phyloP scores from a whole-genome alignment of 352 stramenopile genomes.

The Globisporangium uncinulatum region DNA sequence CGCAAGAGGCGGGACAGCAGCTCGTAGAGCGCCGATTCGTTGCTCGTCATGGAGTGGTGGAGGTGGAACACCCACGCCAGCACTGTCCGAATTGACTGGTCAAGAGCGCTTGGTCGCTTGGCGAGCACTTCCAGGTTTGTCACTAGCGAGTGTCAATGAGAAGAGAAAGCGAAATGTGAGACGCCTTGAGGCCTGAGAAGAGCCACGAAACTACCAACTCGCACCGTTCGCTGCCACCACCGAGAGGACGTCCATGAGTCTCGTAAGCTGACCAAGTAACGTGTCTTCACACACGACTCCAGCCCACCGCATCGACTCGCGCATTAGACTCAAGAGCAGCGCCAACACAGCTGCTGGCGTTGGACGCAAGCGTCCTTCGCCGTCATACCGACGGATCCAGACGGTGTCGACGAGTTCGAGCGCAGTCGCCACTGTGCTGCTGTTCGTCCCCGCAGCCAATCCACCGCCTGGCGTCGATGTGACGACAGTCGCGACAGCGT shows the following conservation, averaged over 20 bases:
- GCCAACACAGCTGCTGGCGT: slow-evolving; percentile 14
- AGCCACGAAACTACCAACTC: background rate
- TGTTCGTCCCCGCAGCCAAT: background rate
- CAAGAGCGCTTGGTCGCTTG: background rate
- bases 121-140: background rate
- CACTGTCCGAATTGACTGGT: slow-evolving; percentile 1
- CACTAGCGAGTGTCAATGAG: background rate
- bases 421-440: slow-evolving; percentile 14
- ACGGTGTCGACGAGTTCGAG: slow-evolving; percentile 24
- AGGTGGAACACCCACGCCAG: slow-evolving; percentile 8
- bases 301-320: slow-evolving; percentile 7
- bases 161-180: background rate
- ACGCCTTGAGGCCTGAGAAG: no score
- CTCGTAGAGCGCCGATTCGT: slow-evolving; percentile 4
- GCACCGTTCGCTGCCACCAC: slow-evolving; percentile 20
- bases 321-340: slow-evolving; percentile 14
- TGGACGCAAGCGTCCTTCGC: slow-evolving; percentile 20
- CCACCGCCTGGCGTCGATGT: background rate
- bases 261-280: slow-evolving; percentile 8
- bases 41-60: slow-evolving; percentile 1
- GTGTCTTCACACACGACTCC: background rate
- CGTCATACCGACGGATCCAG: slow-evolving; percentile 29
- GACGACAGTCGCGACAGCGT: background rate
- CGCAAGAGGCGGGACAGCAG: slow-evolving; percentile 2
- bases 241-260: slow-evolving; percentile 15